Conservation (phyloP, 345 rosid genomes). For the Populus nigra region DNA sequence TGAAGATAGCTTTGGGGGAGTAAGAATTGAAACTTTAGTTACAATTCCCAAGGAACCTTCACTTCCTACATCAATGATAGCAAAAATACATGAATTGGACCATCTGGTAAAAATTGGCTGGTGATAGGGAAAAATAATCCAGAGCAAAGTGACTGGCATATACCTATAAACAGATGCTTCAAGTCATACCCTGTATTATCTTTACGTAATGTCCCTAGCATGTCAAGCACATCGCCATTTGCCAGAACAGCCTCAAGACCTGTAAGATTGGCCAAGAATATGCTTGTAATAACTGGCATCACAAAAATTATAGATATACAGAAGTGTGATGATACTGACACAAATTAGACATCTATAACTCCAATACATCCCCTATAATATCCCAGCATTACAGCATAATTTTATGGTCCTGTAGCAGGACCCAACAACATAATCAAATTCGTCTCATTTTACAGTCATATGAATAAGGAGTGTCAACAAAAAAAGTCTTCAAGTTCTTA, state of each 20-base stretch:
- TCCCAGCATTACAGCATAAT: too few relatives aligned
- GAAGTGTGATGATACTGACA: too few relatives aligned
- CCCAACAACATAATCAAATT: too few relatives aligned
- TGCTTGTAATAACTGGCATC: neutral
- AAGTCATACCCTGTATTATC: conserved; percentile 96
- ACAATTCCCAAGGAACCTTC: conserved; percentile 96
- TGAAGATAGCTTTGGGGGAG: conserved; percentile 78
- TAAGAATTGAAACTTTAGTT: conserved; percentile 86
- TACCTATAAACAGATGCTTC: conserved; percentile 95
- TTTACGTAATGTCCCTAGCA: conserved; percentile 91
- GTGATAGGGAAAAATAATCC: conserved; percentile 5
- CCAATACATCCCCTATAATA: too few relatives aligned
- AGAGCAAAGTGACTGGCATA: conserved; percentile 4
- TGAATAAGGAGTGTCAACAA: neutral
- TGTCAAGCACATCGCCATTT: conserved; percentile 81
- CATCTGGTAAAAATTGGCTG: conserved; percentile 3
- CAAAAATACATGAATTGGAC: conserved; percentile 7
- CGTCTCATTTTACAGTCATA: too few relatives aligned
- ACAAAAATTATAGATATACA: neutral
- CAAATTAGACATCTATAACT: too few relatives aligned
- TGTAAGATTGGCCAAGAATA: conserved; percentile 24
- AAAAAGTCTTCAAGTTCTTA: conserved; percentile 8
- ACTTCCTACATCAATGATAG: conserved; percentile 52
- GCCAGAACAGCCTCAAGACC: conserved; percentile 94
- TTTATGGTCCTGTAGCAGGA: too few relatives aligned